These are phyloP conservation scores for Fusarium coffeatum DNA, from an alignment of 2,329 filamentous ascomycete species.

Conservation along the genomic window DNA sequence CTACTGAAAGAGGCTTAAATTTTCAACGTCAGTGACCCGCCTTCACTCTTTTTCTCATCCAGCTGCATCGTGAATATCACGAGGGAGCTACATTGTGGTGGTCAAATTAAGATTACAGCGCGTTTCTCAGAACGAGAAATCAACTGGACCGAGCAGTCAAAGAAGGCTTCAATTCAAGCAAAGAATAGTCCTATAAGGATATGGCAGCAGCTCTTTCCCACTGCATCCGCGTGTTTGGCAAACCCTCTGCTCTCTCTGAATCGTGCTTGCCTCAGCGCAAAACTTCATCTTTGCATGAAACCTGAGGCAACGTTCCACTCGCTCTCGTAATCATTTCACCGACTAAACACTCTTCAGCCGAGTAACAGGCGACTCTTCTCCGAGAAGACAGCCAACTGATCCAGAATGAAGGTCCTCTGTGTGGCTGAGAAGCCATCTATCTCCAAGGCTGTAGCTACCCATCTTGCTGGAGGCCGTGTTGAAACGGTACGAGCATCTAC, in stretches of 20 bases:
- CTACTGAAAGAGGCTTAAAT: conserved; percentile 27
- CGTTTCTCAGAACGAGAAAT: neutral
- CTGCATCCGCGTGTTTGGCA: conserved; percentile 13
- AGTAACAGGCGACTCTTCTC: neutral
- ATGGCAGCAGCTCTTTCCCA: conserved; percentile 28
- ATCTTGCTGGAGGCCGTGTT: conserved; percentile 82
- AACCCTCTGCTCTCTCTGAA: conserved; percentile 7
- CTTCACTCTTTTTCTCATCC: conserved; percentile 1
- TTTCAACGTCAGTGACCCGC: conserved; percentile 20
- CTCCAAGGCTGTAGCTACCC: conserved; percentile 90
- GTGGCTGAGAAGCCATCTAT: conserved; percentile 85
- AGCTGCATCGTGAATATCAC: conserved; percentile 18
- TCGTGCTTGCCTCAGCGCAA: conserved; percentile 26
- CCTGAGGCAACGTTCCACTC: conserved; percentile 30
- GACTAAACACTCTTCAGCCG: neutral
- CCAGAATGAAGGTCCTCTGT: conserved; percentile 64
- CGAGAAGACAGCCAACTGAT: neutral
- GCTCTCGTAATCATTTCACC: conserved; percentile 12
- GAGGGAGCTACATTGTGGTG: conserved; percentile 4
- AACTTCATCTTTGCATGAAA: conserved; percentile 13
- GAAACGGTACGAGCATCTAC: conserved; percentile 69
- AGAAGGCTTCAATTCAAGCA: neutral
- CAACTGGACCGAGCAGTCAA: neutral
- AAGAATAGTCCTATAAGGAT: neutral
- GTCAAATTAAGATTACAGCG: neutral